phyloP scores from a whole-genome alignment of 192 early-diverging fungal genomes.

The Entomortierella chlamydospora region DNA sequence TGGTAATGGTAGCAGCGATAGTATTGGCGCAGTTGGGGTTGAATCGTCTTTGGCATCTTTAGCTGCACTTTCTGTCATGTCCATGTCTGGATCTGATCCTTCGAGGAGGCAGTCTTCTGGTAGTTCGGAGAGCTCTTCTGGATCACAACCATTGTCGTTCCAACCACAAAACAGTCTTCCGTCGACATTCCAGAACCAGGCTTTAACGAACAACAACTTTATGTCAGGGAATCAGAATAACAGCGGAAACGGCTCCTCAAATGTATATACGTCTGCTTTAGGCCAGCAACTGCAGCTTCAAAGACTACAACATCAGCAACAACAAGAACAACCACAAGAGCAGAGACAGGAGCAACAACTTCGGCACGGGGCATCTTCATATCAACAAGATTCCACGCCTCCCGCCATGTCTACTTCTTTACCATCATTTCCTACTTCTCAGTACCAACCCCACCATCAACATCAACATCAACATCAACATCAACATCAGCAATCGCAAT shows the following conservation, averaged over 20 bases:
- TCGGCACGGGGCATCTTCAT: background rate
- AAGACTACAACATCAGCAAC: constrained; percentile 19
- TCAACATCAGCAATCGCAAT: background rate
- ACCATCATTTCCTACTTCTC: constrained; percentile 9
- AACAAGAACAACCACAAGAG: constrained; percentile 19
- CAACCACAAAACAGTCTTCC: constrained; percentile 16
- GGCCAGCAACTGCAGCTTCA: constrained; percentile 24
- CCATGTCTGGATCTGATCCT: constrained; percentile 1
- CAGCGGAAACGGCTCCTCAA: background rate
- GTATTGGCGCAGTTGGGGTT: background rate
- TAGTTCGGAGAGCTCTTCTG: constrained; percentile 6
- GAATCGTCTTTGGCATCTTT: constrained; percentile 30
- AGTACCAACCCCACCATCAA: constrained; percentile 16
- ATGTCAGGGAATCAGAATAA: background rate
- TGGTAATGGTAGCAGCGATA: background rate
- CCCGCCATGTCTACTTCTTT: constrained; percentile 18
- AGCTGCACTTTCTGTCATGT: constrained; percentile 36
- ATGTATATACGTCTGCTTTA: constrained; percentile 12
- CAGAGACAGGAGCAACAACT: constrained; percentile 22
- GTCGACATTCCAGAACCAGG: constrained; percentile 15
- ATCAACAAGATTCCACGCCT: background rate
- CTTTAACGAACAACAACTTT: background rate
- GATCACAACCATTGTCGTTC: background rate
- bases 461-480: constrained; percentile 18
- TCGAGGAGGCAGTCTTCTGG: background rate